Conservation (phyloP, 1,284 basidiomycete species). For the Ustilago nuda region DNA sequence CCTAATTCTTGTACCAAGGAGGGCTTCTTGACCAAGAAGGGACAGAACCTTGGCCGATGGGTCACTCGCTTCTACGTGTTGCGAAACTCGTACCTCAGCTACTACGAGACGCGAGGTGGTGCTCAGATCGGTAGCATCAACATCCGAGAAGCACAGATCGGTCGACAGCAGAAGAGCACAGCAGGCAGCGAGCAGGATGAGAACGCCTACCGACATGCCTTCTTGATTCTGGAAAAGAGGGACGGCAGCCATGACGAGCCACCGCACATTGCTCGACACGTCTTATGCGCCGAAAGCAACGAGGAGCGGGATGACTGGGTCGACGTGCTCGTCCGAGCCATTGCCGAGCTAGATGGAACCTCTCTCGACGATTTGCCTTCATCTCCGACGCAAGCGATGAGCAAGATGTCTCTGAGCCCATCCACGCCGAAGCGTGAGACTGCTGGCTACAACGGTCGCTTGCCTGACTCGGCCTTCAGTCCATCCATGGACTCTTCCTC, state of each 20-base stretch:
- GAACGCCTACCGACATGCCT: slow-evolving; percentile 94
- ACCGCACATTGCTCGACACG: slow-evolving; percentile 81
- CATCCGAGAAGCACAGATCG: slow-evolving; percentile 88
- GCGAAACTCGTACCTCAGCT: slow-evolving; percentile 82
- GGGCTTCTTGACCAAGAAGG: slow-evolving; percentile 94
- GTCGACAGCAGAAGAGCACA: slow-evolving; percentile 74
- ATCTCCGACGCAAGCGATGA: slow-evolving; percentile 42
- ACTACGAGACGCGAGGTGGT: slow-evolving; percentile 88
- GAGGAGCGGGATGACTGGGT: slow-evolving; percentile 93
- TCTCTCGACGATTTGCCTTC: slow-evolving; percentile 27
- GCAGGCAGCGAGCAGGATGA: slow-evolving; percentile 75
- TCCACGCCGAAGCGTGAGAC: slow-evolving; percentile 25
- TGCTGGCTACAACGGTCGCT: slow-evolving; percentile 13
- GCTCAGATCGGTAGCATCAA: slow-evolving; percentile 86
- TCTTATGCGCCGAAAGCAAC: slow-evolving; percentile 95
- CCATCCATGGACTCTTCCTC: slow-evolving; percentile 24
- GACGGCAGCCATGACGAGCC: slow-evolving; percentile 68
- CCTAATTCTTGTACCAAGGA: slow-evolving; percentile 80
- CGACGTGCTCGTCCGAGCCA: slow-evolving; percentile 77
- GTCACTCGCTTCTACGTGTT: slow-evolving; percentile 89
- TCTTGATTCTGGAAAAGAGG: slow-evolving; percentile 90
- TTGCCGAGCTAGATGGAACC: slow-evolving; percentile 47
- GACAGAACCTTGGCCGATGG: slow-evolving; percentile 89
- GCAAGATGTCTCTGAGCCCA: slow-evolving; percentile 34
- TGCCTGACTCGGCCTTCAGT: slow-evolving; percentile 32